A percentile compares a stretch with the other conserved stretches of the same genome.
phyloP scores from a whole-genome alignment of 2,329 filamentous ascomycete genomes.

The Annulohypoxylon truncatum region DNA sequence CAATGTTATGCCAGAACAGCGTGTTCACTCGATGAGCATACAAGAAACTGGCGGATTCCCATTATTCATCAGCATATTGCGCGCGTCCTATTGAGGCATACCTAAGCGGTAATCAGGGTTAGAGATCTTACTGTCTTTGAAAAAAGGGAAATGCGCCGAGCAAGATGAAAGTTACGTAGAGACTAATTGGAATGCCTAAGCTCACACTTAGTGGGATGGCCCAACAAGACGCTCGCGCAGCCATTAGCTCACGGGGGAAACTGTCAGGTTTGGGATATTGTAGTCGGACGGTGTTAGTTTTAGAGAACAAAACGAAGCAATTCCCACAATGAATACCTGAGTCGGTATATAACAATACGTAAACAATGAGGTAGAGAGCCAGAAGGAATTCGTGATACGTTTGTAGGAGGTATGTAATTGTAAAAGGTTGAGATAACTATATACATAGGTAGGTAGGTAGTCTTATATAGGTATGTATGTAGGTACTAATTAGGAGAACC shows the following conservation, averaged over 20 bases:
- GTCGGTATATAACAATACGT: too few relatives aligned
- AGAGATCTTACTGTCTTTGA: slow-evolving; percentile 77
- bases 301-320: neutral
- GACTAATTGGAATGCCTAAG: slow-evolving; percentile 67
- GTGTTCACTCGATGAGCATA: slow-evolving; percentile 87
- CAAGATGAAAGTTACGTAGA: slow-evolving; percentile 75
- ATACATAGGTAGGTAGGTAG: too few relatives aligned
- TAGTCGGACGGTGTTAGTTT: neutral
- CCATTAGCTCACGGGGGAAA: slow-evolving; percentile 41
- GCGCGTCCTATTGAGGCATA: neutral
- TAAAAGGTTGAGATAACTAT: too few relatives aligned
- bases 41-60: slow-evolving; percentile 68
- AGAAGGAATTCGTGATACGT: too few relatives aligned
- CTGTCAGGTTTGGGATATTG: neutral
- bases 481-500: too few relatives aligned
- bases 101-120: neutral
- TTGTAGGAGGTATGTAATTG: too few relatives aligned
- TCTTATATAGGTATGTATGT: too few relatives aligned
- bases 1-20: slow-evolving; percentile 76
- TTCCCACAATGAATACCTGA: neutral
- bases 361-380: too few relatives aligned
- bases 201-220: slow-evolving; percentile 59
- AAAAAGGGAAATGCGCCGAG: slow-evolving; percentile 75
- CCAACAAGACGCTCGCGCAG: slow-evolving; percentile 48
- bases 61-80: slow-evolving; percentile 3